phyloP scores from a whole-genome alignment of 306 rosid genomes.

The Vigna mungo region DNA sequence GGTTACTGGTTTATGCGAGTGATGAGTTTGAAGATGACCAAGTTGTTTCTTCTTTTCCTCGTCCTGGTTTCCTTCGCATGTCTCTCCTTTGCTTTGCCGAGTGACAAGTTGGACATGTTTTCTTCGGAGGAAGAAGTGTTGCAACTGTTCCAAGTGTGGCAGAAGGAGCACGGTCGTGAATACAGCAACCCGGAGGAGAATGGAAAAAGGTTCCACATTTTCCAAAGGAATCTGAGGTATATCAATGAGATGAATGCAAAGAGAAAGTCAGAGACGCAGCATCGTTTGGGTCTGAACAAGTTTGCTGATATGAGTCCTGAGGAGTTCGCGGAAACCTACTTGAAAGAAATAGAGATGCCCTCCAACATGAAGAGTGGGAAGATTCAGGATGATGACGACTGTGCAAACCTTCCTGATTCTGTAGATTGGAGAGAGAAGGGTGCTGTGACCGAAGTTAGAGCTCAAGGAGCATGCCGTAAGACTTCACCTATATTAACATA shows the following conservation, averaged over 20 bases:
- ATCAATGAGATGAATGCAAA: slow-evolving; percentile 57
- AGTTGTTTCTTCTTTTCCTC: slow-evolving; percentile 36
- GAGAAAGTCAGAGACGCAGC: slow-evolving; percentile 38
- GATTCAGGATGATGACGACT: slow-evolving; percentile 2
- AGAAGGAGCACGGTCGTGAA: slow-evolving; percentile 53
- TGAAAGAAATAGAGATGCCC: slow-evolving; percentile 46
- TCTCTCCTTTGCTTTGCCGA: slow-evolving; percentile 47
- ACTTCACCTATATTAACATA: background rate
- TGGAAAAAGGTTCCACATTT: slow-evolving; percentile 49
- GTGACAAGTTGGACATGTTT: slow-evolving; percentile 16
- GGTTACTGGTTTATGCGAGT: background rate
- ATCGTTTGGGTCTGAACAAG: slow-evolving; percentile 61
- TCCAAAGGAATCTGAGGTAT: slow-evolving; percentile 58
- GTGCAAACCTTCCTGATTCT: slow-evolving; percentile 57
- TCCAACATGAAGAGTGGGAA: background rate
- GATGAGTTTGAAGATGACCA: slow-evolving; percentile 38
- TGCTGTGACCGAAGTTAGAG: slow-evolving; percentile 62
- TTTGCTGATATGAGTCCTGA: slow-evolving; percentile 70
- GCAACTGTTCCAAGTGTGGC: slow-evolving; percentile 64
- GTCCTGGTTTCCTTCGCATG: slow-evolving; percentile 20
- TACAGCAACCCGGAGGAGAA: slow-evolving; percentile 55
- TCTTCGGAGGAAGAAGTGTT: slow-evolving; percentile 51
- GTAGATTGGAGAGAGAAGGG: slow-evolving; percentile 70
- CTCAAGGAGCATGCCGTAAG: slow-evolving; percentile 70
- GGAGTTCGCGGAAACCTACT: slow-evolving; percentile 53